Evolutionary conservation across 345 rosid genomes (phyloP).

Genomic region (Populus deltoides): DNA sequence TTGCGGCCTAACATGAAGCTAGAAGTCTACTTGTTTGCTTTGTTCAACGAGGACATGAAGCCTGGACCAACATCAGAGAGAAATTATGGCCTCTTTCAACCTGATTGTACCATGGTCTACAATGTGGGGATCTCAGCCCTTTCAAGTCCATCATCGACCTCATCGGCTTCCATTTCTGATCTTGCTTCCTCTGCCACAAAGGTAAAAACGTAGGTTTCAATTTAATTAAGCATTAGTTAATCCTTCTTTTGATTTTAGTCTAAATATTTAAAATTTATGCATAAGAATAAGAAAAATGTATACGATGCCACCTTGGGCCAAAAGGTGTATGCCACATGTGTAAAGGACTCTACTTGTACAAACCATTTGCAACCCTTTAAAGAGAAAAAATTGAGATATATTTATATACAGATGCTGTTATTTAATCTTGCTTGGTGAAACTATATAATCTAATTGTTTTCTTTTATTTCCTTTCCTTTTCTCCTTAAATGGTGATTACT

Average conservation of each 20-base stretch:
- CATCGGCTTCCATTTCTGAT: conserved; percentile 54
- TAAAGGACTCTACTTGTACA: not conserved
- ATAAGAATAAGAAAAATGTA: not conserved
- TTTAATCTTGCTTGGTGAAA: not conserved
- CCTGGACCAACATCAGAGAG: conserved; percentile 92
- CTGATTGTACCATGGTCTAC: conserved; percentile 82
- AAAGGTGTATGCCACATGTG: conserved; percentile 10
- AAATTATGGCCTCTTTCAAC: conserved; percentile 84
- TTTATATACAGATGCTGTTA: too few relatives aligned
- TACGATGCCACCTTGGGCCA: not conserved
- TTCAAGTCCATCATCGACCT: conserved; percentile 41
- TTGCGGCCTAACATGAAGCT: conserved; percentile 57
- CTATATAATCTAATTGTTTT: conserved; percentile 6
- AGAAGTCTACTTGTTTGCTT: conserved; percentile 80
- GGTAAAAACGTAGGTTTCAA: conserved; percentile 45
- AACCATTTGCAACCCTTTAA: not conserved
- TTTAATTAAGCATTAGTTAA: not conserved
- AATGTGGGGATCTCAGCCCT: conserved; percentile 74
- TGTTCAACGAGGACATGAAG: conserved; percentile 88
- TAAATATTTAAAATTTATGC: not conserved
- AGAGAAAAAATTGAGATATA: not conserved
- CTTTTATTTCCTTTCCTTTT: conserved; percentile 3
- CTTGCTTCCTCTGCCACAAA: conserved; percentile 69
- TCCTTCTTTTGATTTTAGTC: not conserved
- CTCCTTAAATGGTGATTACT: conserved; percentile 30